A percentile compares a stretch with the other conserved stretches of the same genome.
Conservation (phyloP, 306 rosid species). For the Prunus mume region DNA sequence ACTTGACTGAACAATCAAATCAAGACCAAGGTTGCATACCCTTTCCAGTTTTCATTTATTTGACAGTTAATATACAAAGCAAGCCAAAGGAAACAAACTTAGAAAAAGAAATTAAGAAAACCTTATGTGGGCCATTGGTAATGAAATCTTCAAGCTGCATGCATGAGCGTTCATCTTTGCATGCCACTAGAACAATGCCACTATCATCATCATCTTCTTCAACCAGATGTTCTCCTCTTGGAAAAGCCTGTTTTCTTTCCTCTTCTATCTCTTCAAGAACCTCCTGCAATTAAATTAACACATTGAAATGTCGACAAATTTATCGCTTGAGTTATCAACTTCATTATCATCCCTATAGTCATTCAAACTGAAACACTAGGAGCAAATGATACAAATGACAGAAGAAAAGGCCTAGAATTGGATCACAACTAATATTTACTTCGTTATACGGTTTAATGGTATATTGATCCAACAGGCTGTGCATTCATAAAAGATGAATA, state of each 20-base stretch:
- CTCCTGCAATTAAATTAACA: slow-evolving; percentile 49
- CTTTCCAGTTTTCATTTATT: not conserved
- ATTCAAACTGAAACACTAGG: slow-evolving; percentile 17
- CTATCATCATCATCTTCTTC: slow-evolving; percentile 52
- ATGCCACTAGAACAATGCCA: slow-evolving; percentile 84
- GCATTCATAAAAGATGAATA: slow-evolving; percentile 9
- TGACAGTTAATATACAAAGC: not conserved
- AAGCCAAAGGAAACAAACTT: slow-evolving; percentile 7
- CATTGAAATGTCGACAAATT: slow-evolving; percentile 23
- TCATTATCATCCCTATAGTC: slow-evolving; percentile 11
- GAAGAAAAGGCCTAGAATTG: not conserved
- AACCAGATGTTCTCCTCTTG: slow-evolving; percentile 47
- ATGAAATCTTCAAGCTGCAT: slow-evolving; percentile 89
- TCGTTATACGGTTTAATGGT: not conserved
- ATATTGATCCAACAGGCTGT: not conserved
- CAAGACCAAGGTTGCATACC: not conserved
- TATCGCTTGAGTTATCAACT: slow-evolving; percentile 17
- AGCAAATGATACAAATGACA: slow-evolving; percentile 11
- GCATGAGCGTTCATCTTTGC: slow-evolving; percentile 95
- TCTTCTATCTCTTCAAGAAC: slow-evolving; percentile 93
- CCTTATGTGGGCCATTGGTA: slow-evolving; percentile 60
- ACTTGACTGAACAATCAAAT: not conserved
- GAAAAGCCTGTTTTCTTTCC: slow-evolving; percentile 51
- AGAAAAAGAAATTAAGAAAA: slow-evolving; percentile 16
- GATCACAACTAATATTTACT: slow-evolving; percentile 14